Evolutionary conservation across 805 yeast species (phyloP).

Genomic region (Myxozyma mucilagina): DNA sequence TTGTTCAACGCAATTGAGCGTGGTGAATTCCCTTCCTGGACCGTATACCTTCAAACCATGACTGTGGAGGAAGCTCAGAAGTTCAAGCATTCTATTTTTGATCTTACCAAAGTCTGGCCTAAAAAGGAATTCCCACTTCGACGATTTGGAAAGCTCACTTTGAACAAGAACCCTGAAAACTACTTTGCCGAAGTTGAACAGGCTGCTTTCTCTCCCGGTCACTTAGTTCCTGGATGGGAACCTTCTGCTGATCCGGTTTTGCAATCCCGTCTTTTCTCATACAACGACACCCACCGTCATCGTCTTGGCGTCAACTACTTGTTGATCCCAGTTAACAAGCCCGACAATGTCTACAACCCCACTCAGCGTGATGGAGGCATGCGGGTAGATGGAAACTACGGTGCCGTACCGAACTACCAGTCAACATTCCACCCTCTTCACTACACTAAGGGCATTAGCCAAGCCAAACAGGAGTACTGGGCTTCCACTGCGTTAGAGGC

Average conservation of each 20-base stretch:
- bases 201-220: conserved; percentile 69
- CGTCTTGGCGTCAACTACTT: conserved; percentile 69
- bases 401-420: conserved; percentile 51
- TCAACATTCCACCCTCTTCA: conserved; percentile 28
- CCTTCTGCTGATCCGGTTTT: conserved; percentile 76
- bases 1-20: conserved; percentile 49
- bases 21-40: conserved; percentile 55
- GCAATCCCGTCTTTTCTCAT: conserved; percentile 73
- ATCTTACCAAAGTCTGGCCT: conserved; percentile 61
- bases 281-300: conserved; percentile 75
- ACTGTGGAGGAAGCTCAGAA: conserved; percentile 56
- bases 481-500: conserved; percentile 76
- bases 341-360: conserved; percentile 45
- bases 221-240: conserved; percentile 73
- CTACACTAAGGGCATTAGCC: conserved; percentile 34
- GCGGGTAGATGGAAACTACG: conserved; percentile 51
- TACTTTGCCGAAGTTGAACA: conserved; percentile 55
- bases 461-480: conserved; percentile 75
- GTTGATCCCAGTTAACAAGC: conserved; percentile 71
- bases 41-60: conserved; percentile 60
- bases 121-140: conserved; percentile 56
- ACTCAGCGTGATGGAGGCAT: conserved; percentile 64
- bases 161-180: conserved; percentile 58
- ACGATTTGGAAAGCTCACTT: conserved; percentile 54
- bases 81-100: conserved; percentile 51